These are phyloP conservation scores for Glutinoglossum americanum DNA, from an alignment of 495 filamentous ascomycete species.

Conservation along the genomic window DNA sequence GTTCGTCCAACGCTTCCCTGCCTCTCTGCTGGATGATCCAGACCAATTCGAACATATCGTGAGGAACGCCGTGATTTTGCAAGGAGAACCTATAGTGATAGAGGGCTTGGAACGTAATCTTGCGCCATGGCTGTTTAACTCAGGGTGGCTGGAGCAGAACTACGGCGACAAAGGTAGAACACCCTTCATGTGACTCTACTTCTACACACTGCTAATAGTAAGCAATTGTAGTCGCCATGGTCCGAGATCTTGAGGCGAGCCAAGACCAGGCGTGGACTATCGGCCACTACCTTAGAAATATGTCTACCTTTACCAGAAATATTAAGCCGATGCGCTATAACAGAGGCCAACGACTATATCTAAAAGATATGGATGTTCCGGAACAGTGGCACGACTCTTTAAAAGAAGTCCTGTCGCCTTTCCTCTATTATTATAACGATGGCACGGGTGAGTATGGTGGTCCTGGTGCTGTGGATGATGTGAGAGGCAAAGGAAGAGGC, in stretches of 20 bases:
- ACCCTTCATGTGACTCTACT: not conserved
- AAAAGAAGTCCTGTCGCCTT: slow-evolving; percentile 50
- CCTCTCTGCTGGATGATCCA: slow-evolving; percentile 45
- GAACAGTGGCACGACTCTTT: slow-evolving; percentile 61
- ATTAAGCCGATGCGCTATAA: slow-evolving; percentile 7
- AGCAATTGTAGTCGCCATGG: slow-evolving; percentile 29
- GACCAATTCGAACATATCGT: slow-evolving; percentile 66
- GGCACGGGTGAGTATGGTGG: slow-evolving; percentile 35
- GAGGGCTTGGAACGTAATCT: slow-evolving; percentile 55
- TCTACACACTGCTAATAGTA: not conserved
- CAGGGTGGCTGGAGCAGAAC: slow-evolving; percentile 52
- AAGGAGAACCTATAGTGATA: slow-evolving; percentile 69
- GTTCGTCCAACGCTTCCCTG: slow-evolving; percentile 44
- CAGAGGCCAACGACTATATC: slow-evolving; percentile 51
- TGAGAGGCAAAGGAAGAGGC: slow-evolving; percentile 18
- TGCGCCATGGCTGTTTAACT: slow-evolving; percentile 54
- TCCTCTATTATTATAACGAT: slow-evolving; percentile 72
- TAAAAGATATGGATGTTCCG: slow-evolving; percentile 92
- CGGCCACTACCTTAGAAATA: slow-evolving; percentile 68
- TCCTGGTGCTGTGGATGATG: slow-evolving; percentile 22
- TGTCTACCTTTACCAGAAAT: slow-evolving; percentile 33
- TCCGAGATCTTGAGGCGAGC: slow-evolving; percentile 50
- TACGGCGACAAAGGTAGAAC: slow-evolving; percentile 47
- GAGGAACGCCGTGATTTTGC: slow-evolving; percentile 53
- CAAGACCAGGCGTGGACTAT: slow-evolving; percentile 58